Conservation (phyloP, 495 filamentous ascomycete species). For the Xylaria curta region DNA sequence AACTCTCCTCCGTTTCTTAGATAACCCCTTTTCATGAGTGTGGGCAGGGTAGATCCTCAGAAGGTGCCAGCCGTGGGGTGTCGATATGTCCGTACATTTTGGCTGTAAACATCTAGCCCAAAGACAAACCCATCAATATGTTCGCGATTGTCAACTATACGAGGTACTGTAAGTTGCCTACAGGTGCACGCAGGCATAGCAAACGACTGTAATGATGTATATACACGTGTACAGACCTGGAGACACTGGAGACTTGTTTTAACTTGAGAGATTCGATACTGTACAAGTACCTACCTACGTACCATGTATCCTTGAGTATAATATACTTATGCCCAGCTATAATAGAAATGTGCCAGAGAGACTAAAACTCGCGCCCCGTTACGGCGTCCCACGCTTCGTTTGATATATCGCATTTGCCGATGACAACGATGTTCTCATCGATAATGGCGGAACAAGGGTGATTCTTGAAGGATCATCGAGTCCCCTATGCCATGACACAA, state of each 20-base stretch:
- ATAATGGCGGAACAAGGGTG: not conserved
- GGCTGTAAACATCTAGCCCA: not conserved
- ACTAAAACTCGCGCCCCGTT: not conserved
- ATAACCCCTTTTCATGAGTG: constrained; percentile 7
- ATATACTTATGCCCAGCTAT: not conserved
- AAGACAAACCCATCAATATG: not conserved
- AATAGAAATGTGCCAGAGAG: not conserved
- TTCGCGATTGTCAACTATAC: not conserved
- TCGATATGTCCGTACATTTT: not conserved
- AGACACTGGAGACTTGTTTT: not conserved
- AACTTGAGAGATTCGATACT: not conserved
- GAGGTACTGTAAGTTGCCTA: not conserved
- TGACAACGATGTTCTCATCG: not conserved
- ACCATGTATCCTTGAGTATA: not conserved
- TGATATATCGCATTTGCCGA: not conserved
- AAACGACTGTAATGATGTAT: not conserved
- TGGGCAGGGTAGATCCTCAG: not conserved
- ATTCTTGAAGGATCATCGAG: not conserved
- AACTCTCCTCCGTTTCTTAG: constrained; percentile 18
- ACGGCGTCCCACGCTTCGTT: not conserved
- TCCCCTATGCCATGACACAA: not conserved
- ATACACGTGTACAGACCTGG: not conserved
- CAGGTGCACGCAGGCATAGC: not conserved
- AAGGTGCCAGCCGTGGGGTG: not conserved
- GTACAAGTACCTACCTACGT: not conserved